Conservation (phyloP, 768 basidiomycete species). For the Trichaptum fuscoviolaceum region DNA sequence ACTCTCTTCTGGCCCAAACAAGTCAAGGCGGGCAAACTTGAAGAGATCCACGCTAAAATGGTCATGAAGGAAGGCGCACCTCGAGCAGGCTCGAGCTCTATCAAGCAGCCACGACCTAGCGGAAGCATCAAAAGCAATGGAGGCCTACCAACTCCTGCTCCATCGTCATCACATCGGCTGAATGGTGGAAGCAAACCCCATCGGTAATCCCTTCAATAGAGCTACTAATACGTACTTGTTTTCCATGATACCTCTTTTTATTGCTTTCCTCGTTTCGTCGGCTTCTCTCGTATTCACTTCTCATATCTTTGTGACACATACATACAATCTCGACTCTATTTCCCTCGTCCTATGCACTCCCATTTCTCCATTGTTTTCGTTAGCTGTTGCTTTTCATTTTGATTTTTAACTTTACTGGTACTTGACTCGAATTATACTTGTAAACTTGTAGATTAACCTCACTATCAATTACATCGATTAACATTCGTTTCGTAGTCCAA, state of each 20-base stretch:
- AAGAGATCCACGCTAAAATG: constrained; percentile 96
- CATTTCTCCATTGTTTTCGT: background rate
- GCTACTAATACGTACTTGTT: background rate
- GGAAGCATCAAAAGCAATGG: constrained; percentile 1
- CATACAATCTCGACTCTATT: background rate
- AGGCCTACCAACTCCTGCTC: background rate
- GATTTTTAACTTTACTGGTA: background rate
- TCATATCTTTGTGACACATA: background rate
- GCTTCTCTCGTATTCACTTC: background rate
- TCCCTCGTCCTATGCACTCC: background rate
- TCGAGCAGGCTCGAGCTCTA: background rate
- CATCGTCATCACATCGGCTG: constrained; percentile 1
- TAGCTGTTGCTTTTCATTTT: background rate
- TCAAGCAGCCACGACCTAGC: background rate
- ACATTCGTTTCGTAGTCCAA: background rate
- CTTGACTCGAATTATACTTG: background rate
- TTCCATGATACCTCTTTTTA: background rate
- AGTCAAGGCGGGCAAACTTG: constrained; percentile 87
- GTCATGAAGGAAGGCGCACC: constrained; percentile 63
- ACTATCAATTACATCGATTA: background rate
- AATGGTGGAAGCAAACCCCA: constrained; percentile 1
- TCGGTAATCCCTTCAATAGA: background rate
- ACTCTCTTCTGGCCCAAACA: constrained; percentile 98
- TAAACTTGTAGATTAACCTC: background rate
- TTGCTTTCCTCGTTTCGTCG: background rate